phyloP scores from a whole-genome alignment of 148 eudicot species.

The Rheum nobile region DNA sequence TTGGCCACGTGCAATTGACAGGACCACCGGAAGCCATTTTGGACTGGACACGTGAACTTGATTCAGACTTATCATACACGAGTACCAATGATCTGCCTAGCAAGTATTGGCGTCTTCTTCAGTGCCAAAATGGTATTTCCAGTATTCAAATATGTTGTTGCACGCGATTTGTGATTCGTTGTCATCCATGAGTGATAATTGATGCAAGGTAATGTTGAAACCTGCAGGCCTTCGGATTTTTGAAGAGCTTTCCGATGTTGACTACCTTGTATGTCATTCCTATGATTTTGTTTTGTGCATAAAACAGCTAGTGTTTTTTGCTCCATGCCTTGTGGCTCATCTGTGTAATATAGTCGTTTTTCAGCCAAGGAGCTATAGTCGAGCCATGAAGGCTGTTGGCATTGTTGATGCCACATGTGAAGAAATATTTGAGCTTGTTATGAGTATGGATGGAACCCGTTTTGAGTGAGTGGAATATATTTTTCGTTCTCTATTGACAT shows the following conservation, averaged over 20 bases:
- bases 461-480: conserved; percentile 89
- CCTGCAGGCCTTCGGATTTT: conserved; percentile 89
- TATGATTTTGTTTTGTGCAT: no score
- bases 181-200: not conserved
- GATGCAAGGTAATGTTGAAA: conserved; percentile 7
- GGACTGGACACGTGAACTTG: conserved; percentile 90
- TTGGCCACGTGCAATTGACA: conserved; percentile 23
- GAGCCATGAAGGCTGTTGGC: conserved; percentile 99
- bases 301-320: not conserved
- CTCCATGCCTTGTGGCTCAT: not conserved
- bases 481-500: no score
- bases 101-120: conserved; percentile 99
- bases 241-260: conserved; percentile 96
- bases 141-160: conserved; percentile 8
- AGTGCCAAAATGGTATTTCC: conserved; percentile 78
- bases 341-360: conserved; percentile 12
- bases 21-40: conserved; percentile 86
- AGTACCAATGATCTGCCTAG: conserved; percentile 62
- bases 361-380: conserved; percentile 98
- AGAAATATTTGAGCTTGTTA: conserved; percentile 93
- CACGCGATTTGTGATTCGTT: not conserved
- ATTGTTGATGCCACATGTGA: conserved; percentile 97
- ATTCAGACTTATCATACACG: conserved; percentile 59
- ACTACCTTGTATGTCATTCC: conserved; percentile 66
- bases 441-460: conserved; percentile 97